Percentiles rank a stretch among this genome's conserved stretches.
These are phyloP conservation scores for Peterozyma toletana DNA, from an alignment of 805 yeast species.

Conservation along the genomic window DNA sequence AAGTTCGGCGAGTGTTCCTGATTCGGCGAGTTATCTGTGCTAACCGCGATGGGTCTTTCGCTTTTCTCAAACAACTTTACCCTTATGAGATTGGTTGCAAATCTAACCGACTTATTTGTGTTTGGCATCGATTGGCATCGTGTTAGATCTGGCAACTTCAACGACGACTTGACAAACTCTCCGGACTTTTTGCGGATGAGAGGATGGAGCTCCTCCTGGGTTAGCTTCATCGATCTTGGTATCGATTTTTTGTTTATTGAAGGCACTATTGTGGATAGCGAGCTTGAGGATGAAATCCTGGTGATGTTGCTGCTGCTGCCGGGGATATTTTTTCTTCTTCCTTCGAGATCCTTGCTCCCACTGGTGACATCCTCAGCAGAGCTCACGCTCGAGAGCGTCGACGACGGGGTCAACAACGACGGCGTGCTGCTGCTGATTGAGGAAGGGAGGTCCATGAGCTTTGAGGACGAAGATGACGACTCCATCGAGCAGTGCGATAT, in stretches of 20 bases:
- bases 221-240: neutral
- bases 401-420: conserved; percentile 6
- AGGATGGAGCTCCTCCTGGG: conserved; percentile 14
- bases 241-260: neutral
- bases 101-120: conserved; percentile 51
- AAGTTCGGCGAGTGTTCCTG: conserved; percentile 10
- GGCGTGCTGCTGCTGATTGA: conserved; percentile 1
- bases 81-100: conserved; percentile 53
- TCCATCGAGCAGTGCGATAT: neutral
- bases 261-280: conserved; percentile 8
- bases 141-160: conserved; percentile 40
- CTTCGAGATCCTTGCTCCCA: neutral
- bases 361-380: conserved; percentile 6
- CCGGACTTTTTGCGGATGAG: conserved; percentile 81
- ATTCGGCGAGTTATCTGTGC: conserved; percentile 46
- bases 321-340: neutral
- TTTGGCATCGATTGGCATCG: conserved; percentile 44
- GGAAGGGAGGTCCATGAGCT: conserved; percentile 1
- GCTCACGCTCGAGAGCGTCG: conserved; percentile 7
- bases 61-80: conserved; percentile 57
- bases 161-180: conserved; percentile 73
- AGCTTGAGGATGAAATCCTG: conserved; percentile 6
- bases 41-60: conserved; percentile 59
- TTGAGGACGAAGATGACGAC: neutral
- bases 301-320: neutral